Evolutionary conservation across 2,329 filamentous ascomycete species (phyloP).

Genomic region (Didymella exigua): DNA sequence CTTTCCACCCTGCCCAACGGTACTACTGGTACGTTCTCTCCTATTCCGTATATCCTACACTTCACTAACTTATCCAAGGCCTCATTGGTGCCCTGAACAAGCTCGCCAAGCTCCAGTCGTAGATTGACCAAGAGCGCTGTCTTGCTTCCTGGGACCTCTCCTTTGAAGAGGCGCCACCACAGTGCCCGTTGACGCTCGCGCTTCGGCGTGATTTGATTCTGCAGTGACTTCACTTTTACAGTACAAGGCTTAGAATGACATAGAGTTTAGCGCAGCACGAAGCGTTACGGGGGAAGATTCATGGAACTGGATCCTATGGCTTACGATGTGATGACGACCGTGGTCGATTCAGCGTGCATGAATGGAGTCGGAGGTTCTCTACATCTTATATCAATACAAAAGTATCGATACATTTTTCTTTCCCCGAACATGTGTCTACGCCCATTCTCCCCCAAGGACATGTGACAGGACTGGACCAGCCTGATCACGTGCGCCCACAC

Average conservation of each 20-base stretch:
- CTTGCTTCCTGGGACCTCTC: not conserved
- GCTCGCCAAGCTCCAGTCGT: constrained; percentile 30
- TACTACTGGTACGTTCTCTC: constrained; percentile 73
- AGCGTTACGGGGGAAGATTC: not conserved
- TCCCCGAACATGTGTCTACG: not conserved
- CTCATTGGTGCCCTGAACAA: constrained; percentile 40
- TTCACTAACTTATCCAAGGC: constrained; percentile 24
- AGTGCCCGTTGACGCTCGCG: constrained; percentile 2
- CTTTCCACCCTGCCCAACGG: constrained; percentile 85
- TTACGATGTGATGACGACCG: constrained; percentile 7
- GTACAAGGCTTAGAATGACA: constrained; percentile 2
- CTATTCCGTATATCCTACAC: not conserved
- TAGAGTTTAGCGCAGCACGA: not conserved
- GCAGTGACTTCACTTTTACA: not conserved
- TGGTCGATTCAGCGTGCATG: constrained; percentile 10
- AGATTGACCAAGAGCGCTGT: constrained; percentile 1
- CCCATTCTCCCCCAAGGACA: too few relatives aligned
- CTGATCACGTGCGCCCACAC: not conserved
- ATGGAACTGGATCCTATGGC: not conserved
- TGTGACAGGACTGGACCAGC: not conserved
- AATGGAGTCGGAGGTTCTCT: constrained; percentile 1
- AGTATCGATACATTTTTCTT: not conserved
- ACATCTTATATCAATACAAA: constrained; percentile 3
- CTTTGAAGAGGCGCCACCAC: not conserved
- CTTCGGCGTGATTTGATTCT: constrained; percentile 3